A percentile compares a stretch with the other conserved stretches of the same genome.
Conservation (phyloP, 2,329 filamentous ascomycete species). For the Ophiostoma novo-ulmi region DNA sequence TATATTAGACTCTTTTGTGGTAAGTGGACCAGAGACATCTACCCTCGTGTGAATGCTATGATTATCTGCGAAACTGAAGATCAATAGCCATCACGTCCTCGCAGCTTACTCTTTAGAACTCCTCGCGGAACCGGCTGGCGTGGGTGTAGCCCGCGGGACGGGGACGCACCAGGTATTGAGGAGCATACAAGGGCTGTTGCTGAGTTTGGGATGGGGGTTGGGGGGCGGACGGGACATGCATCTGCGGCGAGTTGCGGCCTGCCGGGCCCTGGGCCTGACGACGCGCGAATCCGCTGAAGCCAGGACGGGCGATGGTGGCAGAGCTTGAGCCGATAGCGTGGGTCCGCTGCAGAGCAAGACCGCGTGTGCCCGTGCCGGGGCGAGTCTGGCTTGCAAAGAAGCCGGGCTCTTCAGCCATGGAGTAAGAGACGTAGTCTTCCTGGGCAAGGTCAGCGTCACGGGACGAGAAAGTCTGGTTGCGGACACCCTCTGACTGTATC, state of each 20-base stretch:
- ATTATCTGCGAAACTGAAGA: no score
- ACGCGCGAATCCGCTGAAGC: neutral
- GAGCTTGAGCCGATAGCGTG: neutral
- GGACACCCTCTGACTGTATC: neutral
- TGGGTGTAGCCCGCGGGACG: neutral
- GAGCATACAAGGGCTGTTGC: neutral
- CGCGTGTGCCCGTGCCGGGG: neutral
- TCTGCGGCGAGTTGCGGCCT: neutral
- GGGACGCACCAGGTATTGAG: neutral
- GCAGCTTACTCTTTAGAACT: neutral
- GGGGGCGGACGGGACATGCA: neutral
- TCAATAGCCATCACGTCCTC: no score
- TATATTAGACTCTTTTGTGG: no score
- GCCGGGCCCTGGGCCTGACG: neutral
- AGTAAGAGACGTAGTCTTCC: constrained; percentile 14
- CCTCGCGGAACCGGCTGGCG: neutral
- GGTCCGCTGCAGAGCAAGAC: neutral
- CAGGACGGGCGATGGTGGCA: neutral
- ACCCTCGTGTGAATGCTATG: no score
- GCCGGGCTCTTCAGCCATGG: neutral
- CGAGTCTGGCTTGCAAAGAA: neutral
- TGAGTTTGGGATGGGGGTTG: neutral
- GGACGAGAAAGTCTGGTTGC: neutral
- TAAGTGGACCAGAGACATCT: no score
- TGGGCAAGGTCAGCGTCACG: neutral